Evolutionary conservation across 208 protist genomes (phyloP), one percentile per base, ranked within the genome.

Genomic region (Trichomonas tenax): DNA sequence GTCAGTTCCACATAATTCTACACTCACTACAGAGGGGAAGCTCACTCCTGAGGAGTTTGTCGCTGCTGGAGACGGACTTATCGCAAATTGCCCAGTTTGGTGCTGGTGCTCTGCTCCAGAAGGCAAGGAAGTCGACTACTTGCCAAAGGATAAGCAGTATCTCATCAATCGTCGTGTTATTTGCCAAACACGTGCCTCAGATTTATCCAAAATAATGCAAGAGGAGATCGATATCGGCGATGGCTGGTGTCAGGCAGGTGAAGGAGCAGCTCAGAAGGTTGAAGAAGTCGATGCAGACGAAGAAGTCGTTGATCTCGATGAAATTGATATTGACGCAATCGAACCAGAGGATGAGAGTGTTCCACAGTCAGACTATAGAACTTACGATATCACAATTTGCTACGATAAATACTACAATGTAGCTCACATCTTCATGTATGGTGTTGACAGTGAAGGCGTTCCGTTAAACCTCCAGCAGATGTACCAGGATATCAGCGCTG

Each of bases 371-470:
- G 44, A 51, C 17, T 93, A 26, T 26, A 23, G 86, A 38, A 93
- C 86, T 26, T 93, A 93, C 45, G 86, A 93, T 51, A 93, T 93
- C n/a, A 38, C 86, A 38, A 93, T 93, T 8, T 34, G 15, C 17
- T 93, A 93, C 36, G 86, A 93, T 51, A 93, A 93, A 34, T 93
- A 51, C n/a, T 93, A 93, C 31, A 93, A 51, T 93, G 44, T 51
- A 31, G 44, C 86, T 38, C 86, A 93, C 38, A 40, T 93, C n/a
- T 93, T 48, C 17, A 36, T 93, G 44, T 93, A 58, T 93, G 86
- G 86, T 15, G 86, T 93, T n/a, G 31, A 93, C 36, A 2, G 0
- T 10, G 14, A 58, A 26, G 86, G 86, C 10, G 26, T 51, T 10
- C 86, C 11, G 38, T 41, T 93, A 14, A 93, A 38, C 3, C 31